Base-by-base conservation (phyloP, 208 protist genomes). In the Leishmania guyanensis region DNA sequence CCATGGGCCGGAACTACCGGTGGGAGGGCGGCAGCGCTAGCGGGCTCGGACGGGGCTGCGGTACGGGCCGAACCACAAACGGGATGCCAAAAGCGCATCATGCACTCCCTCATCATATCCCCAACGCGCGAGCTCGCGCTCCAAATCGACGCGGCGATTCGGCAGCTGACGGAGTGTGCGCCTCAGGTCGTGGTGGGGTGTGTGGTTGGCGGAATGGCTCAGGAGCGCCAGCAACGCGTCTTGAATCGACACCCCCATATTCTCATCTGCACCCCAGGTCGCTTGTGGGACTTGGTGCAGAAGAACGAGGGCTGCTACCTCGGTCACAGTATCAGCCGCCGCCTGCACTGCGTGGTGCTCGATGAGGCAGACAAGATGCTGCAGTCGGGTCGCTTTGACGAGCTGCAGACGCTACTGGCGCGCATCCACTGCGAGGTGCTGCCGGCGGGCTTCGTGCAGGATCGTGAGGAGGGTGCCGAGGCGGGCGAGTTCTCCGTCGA, bases 351-450 rank as follows among this genome's bases (percentile, higher is more conserved):
- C 86, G 87, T 99, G 0, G 98, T 99, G 10, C 90, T 99, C 6
- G 99, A 99, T 88, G 99, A 99, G 89, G 99, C 99, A 0, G 99
- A 99, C 82, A 92, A 99, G 77, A 98, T 99, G 93, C 96, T 99
- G 84, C 99, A 99, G 83, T 96, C 91, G 12, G 94, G 92, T 77
- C 98, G 97, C 77, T 99, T 99, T 82, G 97, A 99, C 46, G 97
- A 99, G 84, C 96, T 99, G 88, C 95, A 93, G 65, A 94, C 98
- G 79, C 99, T 99, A 86, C 82, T 99, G 36, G 94, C 98, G 81
- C 86, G 99, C 73, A 96, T 99, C 64, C 99, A 99, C 78, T 91
- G 86, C 80, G 94, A 91, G 33, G 79, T 93, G 26, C 87, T 96
- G 5, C 95, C 99, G 36, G 89, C 92, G 1, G 94, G 94, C 16